phyloP scores from a whole-genome alignment of 1,284 basidiomycete genomes.

The Mycena sp. region DNA sequence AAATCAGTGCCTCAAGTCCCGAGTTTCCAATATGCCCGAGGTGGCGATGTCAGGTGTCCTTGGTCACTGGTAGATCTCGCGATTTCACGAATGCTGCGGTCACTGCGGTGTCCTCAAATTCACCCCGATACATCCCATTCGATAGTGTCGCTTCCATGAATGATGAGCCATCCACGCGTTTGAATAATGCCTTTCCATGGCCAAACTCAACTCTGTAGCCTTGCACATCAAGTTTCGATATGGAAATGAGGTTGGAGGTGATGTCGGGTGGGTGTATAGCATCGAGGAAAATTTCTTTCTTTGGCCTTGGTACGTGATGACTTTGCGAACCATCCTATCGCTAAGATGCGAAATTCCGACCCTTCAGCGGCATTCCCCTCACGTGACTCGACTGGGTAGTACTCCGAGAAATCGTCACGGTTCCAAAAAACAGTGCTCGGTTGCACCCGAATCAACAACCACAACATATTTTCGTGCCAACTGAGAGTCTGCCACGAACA shows the following conservation, averaged over 20 bases:
- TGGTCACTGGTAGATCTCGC: neutral
- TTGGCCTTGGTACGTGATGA: neutral
- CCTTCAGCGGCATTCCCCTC: slow-evolving; percentile 31
- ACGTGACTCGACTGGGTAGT: slow-evolving; percentile 11
- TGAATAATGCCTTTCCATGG: slow-evolving; percentile 1
- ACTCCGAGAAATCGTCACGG: slow-evolving; percentile 27
- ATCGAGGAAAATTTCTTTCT: neutral
- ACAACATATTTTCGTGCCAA: neutral
- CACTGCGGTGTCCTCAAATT: neutral
- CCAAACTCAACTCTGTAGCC: slow-evolving; percentile 31
- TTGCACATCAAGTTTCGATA: slow-evolving; percentile 32
- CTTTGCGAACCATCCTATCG: slow-evolving; percentile 32
- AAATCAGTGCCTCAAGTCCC: slow-evolving; percentile 4
- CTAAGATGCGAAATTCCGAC: slow-evolving; percentile 31
- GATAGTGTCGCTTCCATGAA: neutral
- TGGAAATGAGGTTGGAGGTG: slow-evolving; percentile 37
- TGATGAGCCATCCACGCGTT: neutral
- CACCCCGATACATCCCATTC: slow-evolving; percentile 9
- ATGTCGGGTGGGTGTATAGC: slow-evolving; percentile 32
- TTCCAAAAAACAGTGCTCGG: slow-evolving; percentile 37
- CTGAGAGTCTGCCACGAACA: neutral
- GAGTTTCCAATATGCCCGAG: slow-evolving; percentile 12
- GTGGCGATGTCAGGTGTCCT: slow-evolving; percentile 17
- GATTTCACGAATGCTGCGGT: slow-evolving; percentile 8
- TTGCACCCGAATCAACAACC: slow-evolving; percentile 34